These are phyloP conservation scores for Scutellaria baicalensis DNA, from an alignment of 257 asterid species.

Conservation along the genomic window DNA sequence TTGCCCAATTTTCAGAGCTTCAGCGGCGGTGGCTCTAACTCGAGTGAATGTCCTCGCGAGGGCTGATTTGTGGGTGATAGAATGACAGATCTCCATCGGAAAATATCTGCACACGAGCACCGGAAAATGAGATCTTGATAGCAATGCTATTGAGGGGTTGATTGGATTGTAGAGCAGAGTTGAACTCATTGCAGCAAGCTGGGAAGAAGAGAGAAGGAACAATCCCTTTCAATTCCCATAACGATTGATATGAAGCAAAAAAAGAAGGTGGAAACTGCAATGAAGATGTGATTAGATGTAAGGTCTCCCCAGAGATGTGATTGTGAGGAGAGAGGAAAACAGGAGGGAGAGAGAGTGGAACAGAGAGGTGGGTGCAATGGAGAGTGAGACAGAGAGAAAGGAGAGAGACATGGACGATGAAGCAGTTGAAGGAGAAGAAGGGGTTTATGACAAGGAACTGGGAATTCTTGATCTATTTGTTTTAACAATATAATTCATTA, in stretches of 20 bases:
- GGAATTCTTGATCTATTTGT: too few species aligned
- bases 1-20: too few species aligned
- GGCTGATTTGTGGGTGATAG: too few species aligned
- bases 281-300: too few species aligned
- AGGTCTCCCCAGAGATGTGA: conserved; percentile 49
- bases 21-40: too few species aligned
- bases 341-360: conserved; percentile 71
- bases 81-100: too few species aligned
- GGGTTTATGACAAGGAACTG: conserved; percentile 32
- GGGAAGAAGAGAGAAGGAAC: too few species aligned
- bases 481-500: too few species aligned
- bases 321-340: conserved; percentile 63
- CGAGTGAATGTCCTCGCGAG: too few species aligned
- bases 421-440: conserved; percentile 36
- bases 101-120: conserved; percentile 11
- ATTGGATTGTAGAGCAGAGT: conserved; percentile 38
- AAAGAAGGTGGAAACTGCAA: too few species aligned
- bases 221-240: not conserved
- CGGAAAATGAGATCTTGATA: conserved; percentile 40
- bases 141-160: conserved; percentile 33
- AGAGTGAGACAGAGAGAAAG: conserved; percentile 25
- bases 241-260: not conserved
- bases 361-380: conserved; percentile 34
- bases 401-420: conserved; percentile 33
- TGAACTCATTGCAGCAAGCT: conserved; percentile 39